Evolutionary conservation across 192 early-diverging fungal species (phyloP), one percentile per base, ranked within the genome.

Genomic region (Chytriomyces sp.): DNA sequence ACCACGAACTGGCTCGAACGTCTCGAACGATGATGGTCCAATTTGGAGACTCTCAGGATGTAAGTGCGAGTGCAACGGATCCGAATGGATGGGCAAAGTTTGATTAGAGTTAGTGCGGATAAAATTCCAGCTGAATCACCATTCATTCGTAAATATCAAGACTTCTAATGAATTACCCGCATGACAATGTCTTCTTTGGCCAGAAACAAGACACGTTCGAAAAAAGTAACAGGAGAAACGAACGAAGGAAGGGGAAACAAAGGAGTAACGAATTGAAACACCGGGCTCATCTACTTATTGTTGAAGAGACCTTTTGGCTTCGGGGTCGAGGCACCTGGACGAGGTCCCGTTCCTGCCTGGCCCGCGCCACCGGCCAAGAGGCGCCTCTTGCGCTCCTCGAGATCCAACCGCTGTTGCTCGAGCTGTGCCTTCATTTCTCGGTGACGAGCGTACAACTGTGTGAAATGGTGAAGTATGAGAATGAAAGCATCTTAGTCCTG

Each of bases 391-490:
- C 94, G 94, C 28, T 96, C 95, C 63, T 99, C 96, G 14, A 99
- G 87, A 67, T 99, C 96, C 34, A 84, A 54, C 32, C 94, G 85
- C 77, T 98, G 94, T 80, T 92, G 92, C 85, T 99, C 97, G 26
- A 99, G 83, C 52, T 93, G 91, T 40, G 93, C 91, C 89, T 97
- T 98, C 97, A 99, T 99, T 77, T 98, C 96, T 74, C 93, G 93
- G 83, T 99, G 96, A 66, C 94, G 93, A 30, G 95, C 93, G 78
- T 98, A 96, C 44, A 99, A 82, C 86, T 83, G 73, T n/a, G n/a
- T n/a, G n/a, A n/a, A n/a, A n/a, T n/a, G n/a, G n/a, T n/a, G n/a
- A n/a, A n/a, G n/a, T n/a, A n/a, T n/a, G n/a, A n/a, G 14, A n/a
- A 19, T 25, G 7, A 25, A 3, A 30, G 2, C 19, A 59, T 4